Percentiles rank a stretch among this genome's conserved stretches.
These are phyloP conservation scores for Pleurotus djamor DNA, from an alignment of 768 basidiomycete genomes.

Conservation along the genomic window DNA sequence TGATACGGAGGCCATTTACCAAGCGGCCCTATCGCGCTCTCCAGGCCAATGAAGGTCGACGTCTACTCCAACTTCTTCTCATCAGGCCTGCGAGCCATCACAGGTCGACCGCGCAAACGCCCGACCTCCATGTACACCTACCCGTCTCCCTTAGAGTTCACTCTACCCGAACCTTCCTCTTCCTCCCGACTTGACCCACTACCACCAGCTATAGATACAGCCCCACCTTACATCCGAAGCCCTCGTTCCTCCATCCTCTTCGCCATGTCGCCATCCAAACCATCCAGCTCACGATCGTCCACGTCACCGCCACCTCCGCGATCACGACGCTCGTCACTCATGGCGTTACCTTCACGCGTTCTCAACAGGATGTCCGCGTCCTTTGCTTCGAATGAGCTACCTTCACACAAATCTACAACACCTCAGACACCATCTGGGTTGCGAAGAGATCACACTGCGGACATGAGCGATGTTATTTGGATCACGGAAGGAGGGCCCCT, in stretches of 20 bases:
- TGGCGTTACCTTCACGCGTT: not conserved
- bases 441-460: not conserved
- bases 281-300: not conserved
- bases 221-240: constrained; percentile 6
- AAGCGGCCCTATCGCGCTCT: not conserved
- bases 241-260: not conserved
- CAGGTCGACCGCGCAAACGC: not conserved
- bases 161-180: not conserved
- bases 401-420: not conserved
- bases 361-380: constrained; percentile 1
- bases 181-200: not conserved
- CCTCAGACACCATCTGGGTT: not conserved
- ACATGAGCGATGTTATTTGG: not conserved
- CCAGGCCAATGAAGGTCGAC: not conserved
- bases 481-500: constrained; percentile 5
- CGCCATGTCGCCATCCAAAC: not conserved
- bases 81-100: constrained; percentile 3
- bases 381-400: not conserved
- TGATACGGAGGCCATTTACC: not conserved
- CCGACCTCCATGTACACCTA: constrained; percentile 5
- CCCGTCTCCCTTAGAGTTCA: not conserved
- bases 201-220: not conserved
- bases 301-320: not conserved
- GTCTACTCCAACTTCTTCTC: constrained; percentile 8
- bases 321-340: constrained; percentile 3